Evolutionary conservation across 192 early-diverging fungal species (phyloP).

Genomic region (Coemansia sp.): DNA sequence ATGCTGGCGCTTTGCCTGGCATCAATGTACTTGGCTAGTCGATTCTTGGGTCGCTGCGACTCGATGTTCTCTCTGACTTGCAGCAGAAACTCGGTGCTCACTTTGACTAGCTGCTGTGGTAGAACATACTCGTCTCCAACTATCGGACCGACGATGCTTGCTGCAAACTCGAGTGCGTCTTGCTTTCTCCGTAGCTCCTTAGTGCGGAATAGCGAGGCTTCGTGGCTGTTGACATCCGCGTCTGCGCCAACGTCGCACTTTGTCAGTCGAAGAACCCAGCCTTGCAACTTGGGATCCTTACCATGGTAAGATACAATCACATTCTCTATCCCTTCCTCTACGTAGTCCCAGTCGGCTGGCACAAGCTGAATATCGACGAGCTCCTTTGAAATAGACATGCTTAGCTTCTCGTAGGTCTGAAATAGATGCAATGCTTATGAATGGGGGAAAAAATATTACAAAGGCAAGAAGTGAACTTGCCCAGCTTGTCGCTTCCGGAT

Average conservation of each 20-base stretch:
- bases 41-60: constrained; percentile 41
- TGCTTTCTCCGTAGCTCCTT: constrained; percentile 11
- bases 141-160: constrained; percentile 51
- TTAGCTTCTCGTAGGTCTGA: neutral
- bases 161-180: constrained; percentile 19
- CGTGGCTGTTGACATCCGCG: constrained; percentile 17
- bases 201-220: constrained; percentile 8
- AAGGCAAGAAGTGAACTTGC: neutral
- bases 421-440: neutral
- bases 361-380: constrained; percentile 7
- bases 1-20: constrained; percentile 42
- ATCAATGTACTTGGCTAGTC: constrained; percentile 56
- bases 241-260: constrained; percentile 13
- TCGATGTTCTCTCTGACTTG: constrained; percentile 32
- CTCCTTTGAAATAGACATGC: neutral
- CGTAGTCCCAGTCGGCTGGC: constrained; percentile 63
- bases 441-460: neutral
- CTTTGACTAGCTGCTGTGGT: constrained; percentile 22
- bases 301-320: constrained; percentile 63
- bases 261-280: constrained; percentile 38
- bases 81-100: constrained; percentile 39
- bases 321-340: constrained; percentile 75
- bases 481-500: neutral
- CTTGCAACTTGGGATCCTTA: constrained; percentile 20
- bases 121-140: constrained; percentile 57